Percentiles rank a stretch among this genome's conserved stretches.
phyloP scores from a whole-genome alignment of 73 alveolate species.

The Loxodes magnus region DNA sequence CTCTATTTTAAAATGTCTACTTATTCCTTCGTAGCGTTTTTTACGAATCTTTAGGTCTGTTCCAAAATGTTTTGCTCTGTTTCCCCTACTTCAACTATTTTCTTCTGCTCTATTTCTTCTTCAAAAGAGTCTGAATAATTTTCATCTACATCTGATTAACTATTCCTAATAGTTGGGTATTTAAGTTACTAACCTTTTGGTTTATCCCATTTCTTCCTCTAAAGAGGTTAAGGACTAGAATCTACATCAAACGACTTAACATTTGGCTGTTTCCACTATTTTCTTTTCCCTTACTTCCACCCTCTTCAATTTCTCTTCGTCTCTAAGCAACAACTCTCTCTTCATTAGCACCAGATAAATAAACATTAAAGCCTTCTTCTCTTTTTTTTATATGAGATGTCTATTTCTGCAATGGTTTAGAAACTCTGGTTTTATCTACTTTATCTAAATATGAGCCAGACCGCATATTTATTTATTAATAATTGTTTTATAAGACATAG shows the following conservation, averaged over 20 bases:
- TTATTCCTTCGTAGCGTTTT: too few species aligned
- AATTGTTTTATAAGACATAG: too few species aligned
- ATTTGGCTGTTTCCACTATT: background rate
- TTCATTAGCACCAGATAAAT: slow-evolving; percentile 54
- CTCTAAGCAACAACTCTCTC: slow-evolving; percentile 36
- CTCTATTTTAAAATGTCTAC: slow-evolving; percentile 17
- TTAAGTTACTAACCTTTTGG: background rate
- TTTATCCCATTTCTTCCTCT: background rate
- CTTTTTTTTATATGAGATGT: slow-evolving; percentile 29
- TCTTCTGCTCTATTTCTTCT: background rate
- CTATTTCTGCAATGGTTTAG: too few species aligned
- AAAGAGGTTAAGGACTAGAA: background rate
- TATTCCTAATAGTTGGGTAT: too few species aligned
- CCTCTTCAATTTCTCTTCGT: slow-evolving; percentile 19
- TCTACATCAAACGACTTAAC: background rate
- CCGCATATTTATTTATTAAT: too few species aligned
- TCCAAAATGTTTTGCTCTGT: background rate
- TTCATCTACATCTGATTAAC: too few species aligned
- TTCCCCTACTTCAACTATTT: background rate
- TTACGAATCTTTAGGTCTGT: slow-evolving; percentile 1
- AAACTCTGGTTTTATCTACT: too few species aligned
- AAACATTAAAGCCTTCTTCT: slow-evolving; percentile 61
- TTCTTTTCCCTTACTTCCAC: slow-evolving; percentile 16
- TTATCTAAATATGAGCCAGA: too few species aligned
- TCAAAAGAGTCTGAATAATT: slow-evolving; percentile 11